Percentiles rank a stretch among this genome's conserved stretches.
phyloP scores from a whole-genome alignment of 768 basidiomycete genomes.

The Mrakia gelida region DNA sequence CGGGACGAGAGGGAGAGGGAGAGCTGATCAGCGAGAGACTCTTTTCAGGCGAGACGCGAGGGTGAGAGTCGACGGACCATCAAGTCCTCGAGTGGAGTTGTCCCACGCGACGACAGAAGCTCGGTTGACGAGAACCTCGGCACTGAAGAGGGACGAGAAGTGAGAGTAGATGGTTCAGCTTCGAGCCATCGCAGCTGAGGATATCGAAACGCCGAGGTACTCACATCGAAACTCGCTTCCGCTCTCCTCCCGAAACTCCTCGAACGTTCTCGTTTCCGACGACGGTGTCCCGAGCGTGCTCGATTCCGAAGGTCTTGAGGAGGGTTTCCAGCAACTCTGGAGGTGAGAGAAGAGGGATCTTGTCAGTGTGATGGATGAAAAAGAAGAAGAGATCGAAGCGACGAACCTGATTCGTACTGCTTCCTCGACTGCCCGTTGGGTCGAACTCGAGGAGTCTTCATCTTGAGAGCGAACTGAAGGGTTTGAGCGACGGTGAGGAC shows the following conservation, averaged over 20 bases:
- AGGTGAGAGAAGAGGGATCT: no score
- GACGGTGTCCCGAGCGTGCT: slow-evolving; percentile 23
- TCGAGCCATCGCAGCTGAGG: no score
- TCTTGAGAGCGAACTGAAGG: slow-evolving; percentile 31
- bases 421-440: slow-evolving; percentile 20
- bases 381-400: no score
- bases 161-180: no score
- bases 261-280: slow-evolving; percentile 71
- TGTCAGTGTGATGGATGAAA: no score
- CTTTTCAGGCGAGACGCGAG: no score
- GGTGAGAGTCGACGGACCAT: slow-evolving; percentile 24
- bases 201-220: no score
- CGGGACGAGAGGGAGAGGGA: no score
- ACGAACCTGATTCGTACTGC: no score
- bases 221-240: slow-evolving; percentile 36
- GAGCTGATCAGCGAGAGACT: no score
- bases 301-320: slow-evolving; percentile 31
- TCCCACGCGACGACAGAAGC: slow-evolving; percentile 40
- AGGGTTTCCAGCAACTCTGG: slow-evolving; percentile 10
- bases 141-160: background rate
- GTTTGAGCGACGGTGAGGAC: slow-evolving; percentile 30
- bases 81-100: slow-evolving; percentile 44
- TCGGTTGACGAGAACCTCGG: slow-evolving; percentile 33
- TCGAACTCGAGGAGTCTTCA: slow-evolving; percentile 27
- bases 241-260: slow-evolving; percentile 51